Percentiles rank a stretch among this genome's conserved stretches.
Conservation (phyloP, 345 rosid species). For the Psidium friedrichsthalianum region DNA sequence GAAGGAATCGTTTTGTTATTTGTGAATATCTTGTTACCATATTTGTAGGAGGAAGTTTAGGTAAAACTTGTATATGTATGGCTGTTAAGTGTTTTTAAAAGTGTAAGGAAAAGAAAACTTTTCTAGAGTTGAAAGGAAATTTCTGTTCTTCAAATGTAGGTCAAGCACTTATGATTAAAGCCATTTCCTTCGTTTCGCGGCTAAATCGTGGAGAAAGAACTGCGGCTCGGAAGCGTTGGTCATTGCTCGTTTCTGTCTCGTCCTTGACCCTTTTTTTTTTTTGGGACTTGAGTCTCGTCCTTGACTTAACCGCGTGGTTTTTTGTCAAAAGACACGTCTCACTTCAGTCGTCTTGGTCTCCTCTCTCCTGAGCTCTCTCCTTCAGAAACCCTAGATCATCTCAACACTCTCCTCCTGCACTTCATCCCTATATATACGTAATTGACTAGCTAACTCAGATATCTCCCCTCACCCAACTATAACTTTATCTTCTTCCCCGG, state of each 20-base stretch:
- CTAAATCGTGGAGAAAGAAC: too few species aligned
- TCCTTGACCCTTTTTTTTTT: not conserved
- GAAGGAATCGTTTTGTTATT: too few species aligned
- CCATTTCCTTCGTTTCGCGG: too few species aligned
- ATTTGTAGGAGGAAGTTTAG: too few species aligned
- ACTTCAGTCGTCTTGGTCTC: not conserved
- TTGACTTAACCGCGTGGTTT: not conserved
- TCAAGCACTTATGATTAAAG: too few species aligned
- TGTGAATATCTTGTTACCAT: too few species aligned
- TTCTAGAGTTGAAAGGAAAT: too few species aligned
- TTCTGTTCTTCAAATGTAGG: too few species aligned
- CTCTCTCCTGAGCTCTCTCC: not conserved
- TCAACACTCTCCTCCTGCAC: not conserved
- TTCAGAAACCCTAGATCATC: not conserved
- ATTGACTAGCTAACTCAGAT: not conserved
- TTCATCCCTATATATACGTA: not conserved
- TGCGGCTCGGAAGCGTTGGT: too few species aligned
- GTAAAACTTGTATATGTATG: too few species aligned
- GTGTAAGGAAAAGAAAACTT: too few species aligned
- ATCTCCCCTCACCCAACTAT: not conserved
- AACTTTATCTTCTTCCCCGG: not conserved
- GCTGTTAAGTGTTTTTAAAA: too few species aligned
- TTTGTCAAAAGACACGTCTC: not conserved
- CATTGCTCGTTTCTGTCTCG: not conserved
- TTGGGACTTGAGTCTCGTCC: not conserved